Evolutionary conservation across 2,329 filamentous ascomycete species (phyloP).

Genomic region (Colletotrichum cereale): DNA sequence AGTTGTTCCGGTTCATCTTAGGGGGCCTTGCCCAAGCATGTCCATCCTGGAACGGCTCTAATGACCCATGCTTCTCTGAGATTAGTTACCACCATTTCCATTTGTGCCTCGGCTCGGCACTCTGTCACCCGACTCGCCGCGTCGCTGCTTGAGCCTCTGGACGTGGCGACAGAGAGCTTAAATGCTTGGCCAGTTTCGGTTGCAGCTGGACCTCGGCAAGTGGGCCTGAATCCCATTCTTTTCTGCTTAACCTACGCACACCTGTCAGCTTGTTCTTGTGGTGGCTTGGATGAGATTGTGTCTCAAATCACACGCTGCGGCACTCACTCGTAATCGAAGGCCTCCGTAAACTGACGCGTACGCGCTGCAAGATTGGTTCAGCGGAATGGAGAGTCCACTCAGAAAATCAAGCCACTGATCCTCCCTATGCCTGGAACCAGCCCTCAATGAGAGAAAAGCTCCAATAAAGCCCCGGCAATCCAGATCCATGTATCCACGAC

Average conservation of each 20-base stretch:
- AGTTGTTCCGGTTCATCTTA: neutral
- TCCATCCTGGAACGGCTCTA: neutral
- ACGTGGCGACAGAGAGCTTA: no score
- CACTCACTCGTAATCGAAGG: neutral
- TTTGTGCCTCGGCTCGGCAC: conserved; percentile 2
- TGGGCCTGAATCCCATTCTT: neutral
- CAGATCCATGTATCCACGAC: neutral
- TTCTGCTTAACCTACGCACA: neutral
- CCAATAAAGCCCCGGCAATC: conserved; percentile 1
- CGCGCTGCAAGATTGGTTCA: neutral
- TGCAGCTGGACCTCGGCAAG: conserved; percentile 4
- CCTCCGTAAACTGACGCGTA: neutral
- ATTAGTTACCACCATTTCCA: no score
- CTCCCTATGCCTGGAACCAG: neutral
- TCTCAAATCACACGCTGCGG: neutral
- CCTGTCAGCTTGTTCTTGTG: neutral
- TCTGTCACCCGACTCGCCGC: conserved; percentile 8
- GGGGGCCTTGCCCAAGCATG: neutral
- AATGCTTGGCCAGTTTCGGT: neutral
- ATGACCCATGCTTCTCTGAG: neutral
- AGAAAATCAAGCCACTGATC: neutral
- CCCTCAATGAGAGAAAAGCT: neutral
- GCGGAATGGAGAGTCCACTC: neutral
- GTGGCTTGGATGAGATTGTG: neutral
- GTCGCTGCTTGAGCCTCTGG: neutral